These are phyloP conservation scores for Syncephalastrum contaminatum DNA, from an alignment of 371 early-diverging fungal species.

Conservation along the genomic window DNA sequence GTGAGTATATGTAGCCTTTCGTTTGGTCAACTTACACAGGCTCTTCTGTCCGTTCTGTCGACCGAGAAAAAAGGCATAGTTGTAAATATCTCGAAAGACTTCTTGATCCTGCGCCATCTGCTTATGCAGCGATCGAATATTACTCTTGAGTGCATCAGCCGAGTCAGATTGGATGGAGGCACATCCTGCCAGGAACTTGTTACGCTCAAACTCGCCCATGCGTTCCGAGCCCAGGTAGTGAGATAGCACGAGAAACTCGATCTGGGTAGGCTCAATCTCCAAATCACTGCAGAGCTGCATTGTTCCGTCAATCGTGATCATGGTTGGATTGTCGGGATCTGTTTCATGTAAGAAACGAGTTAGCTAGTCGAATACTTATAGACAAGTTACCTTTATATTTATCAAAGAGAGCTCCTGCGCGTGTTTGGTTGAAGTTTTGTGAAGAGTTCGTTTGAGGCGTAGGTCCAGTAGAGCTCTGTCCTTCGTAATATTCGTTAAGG, in stretches of 20 bases:
- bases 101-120: slow-evolving; percentile 42
- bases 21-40: slow-evolving; percentile 51
- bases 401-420: slow-evolving; percentile 48
- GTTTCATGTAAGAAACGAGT: slow-evolving; percentile 2
- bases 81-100: slow-evolving; percentile 73
- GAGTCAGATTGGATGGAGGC: slow-evolving; percentile 63
- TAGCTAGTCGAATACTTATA: no score
- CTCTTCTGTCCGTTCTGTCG: slow-evolving; percentile 72
- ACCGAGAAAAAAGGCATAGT: slow-evolving; percentile 76
- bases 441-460: no score
- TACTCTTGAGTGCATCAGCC: slow-evolving; percentile 61
- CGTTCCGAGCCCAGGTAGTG: slow-evolving; percentile 67
- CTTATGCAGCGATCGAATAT: slow-evolving; percentile 25
- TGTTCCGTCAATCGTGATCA: slow-evolving; percentile 76
- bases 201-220: slow-evolving; percentile 77
- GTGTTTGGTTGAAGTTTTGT: no score
- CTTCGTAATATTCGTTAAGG: slow-evolving; percentile 60
- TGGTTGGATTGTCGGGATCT: slow-evolving; percentile 66
- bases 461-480: background rate
- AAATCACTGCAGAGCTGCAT: slow-evolving; percentile 69
- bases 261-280: slow-evolving; percentile 75
- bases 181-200: slow-evolving; percentile 70
- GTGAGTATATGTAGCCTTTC: background rate
- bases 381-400: slow-evolving; percentile 49
- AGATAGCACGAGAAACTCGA: slow-evolving; percentile 74